These are phyloP conservation scores for Sugiyamaella neomexicana DNA, from an alignment of 1,139 yeast species.

Conservation along the genomic window DNA sequence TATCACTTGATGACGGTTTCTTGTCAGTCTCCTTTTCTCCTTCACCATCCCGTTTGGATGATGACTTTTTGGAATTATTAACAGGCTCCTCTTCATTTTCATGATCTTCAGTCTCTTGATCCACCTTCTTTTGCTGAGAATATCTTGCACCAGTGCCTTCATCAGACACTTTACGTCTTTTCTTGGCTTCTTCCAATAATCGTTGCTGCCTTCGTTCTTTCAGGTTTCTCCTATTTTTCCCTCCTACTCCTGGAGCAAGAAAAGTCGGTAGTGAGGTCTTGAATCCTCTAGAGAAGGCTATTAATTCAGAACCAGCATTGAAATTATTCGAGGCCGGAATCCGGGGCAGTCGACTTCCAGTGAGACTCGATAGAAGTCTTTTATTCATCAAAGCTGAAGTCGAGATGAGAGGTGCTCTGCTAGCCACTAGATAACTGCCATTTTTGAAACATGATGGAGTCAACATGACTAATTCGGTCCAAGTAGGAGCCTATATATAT, in stretches of 20 bases:
- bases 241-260: conserved; percentile 10
- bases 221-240: conserved; percentile 8
- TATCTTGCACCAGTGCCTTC: background rate
- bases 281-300: conserved; percentile 6
- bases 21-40: conserved; percentile 11
- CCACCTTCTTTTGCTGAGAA: background rate
- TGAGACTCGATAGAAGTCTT: background rate
- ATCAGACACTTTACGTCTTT: conserved; percentile 2
- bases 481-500: background rate
- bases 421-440: conserved; percentile 2
- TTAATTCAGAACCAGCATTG: background rate
- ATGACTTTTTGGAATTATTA: conserved; percentile 2
- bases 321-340: background rate
- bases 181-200: conserved; percentile 11
- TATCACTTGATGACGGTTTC: conserved; percentile 9
- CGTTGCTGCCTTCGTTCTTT: conserved; percentile 16
- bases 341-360: background rate
- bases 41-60: conserved; percentile 16
- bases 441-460: background rate
- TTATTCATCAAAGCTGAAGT: background rate
- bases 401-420: background rate
- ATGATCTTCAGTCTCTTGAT: conserved; percentile 18
- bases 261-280: conserved; percentile 7
- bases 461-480: conserved; percentile 1
- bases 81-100: conserved; percentile 6